phyloP scores from a whole-genome alignment of 164 flowering plant species.

The Brasenia schreberi region DNA sequence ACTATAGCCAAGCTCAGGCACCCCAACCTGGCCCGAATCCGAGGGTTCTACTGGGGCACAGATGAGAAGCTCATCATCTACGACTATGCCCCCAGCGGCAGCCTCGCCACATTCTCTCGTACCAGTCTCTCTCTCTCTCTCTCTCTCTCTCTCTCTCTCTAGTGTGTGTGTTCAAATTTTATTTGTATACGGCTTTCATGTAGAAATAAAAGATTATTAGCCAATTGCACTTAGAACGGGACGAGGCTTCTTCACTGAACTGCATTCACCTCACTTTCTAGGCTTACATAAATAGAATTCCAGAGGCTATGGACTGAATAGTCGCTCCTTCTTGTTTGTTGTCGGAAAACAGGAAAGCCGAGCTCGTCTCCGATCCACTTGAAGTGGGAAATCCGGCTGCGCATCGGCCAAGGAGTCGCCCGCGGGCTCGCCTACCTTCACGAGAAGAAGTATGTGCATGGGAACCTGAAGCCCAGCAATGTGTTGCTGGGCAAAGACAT shows the following conservation, averaged over 20 bases:
- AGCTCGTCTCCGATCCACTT: constrained; percentile 66
- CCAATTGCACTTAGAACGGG: too few species aligned
- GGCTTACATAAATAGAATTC: too few species aligned
- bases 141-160: too few species aligned
- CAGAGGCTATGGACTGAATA: background rate
- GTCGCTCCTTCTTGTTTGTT: background rate
- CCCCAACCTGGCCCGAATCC: constrained; percentile 67
- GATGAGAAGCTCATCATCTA: constrained; percentile 92
- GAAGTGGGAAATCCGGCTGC: constrained; percentile 85
- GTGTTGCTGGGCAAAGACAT: constrained; percentile 60
- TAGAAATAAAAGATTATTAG: too few species aligned
- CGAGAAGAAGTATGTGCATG: constrained; percentile 94
- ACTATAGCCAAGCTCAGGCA: constrained; percentile 67
- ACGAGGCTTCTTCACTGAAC: too few species aligned
- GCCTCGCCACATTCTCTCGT: constrained; percentile 68
- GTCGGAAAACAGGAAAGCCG: constrained; percentile 37
- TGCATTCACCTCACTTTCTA: too few species aligned
- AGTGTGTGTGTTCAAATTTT: too few species aligned
- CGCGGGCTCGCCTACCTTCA: constrained; percentile 77
- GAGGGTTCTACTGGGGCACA: constrained; percentile 86
- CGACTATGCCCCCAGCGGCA: constrained; percentile 83
- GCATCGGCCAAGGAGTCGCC: constrained; percentile 81
- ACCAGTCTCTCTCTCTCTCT: background rate
- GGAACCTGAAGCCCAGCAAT: constrained; percentile 83
- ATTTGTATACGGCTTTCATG: too few species aligned